phyloP scores from a whole-genome alignment of 2,329 filamentous ascomycete species.

The Sclerotinia borealis region DNA sequence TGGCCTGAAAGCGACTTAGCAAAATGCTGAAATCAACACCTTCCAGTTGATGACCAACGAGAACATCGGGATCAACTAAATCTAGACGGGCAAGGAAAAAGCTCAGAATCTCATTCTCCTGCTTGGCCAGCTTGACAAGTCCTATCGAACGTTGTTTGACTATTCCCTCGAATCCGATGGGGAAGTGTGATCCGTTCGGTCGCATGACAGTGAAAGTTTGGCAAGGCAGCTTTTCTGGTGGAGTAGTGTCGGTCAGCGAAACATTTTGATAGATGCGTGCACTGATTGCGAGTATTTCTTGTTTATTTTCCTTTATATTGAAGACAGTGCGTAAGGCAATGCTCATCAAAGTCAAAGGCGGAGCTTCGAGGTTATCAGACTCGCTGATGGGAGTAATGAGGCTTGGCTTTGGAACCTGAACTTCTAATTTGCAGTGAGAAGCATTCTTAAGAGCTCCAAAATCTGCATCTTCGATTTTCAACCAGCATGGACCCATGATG shows the following conservation, averaged over 20 bases:
- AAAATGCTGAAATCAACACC: conserved; percentile 93
- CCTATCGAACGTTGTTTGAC: conserved; percentile 66
- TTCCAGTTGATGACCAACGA: conserved; percentile 92
- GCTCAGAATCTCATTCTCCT: conserved; percentile 76
- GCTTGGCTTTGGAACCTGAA: conserved; percentile 72
- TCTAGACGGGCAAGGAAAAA: conserved; percentile 88
- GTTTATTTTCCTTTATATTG: conserved; percentile 89
- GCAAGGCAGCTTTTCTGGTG: conserved; percentile 81
- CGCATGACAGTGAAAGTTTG: conserved; percentile 89
- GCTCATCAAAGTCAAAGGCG: conserved; percentile 94
- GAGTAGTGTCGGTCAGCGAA: conserved; percentile 77
- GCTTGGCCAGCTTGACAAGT: conserved; percentile 72
- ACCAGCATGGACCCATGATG: conserved; percentile 97
- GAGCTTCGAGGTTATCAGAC: conserved; percentile 73
- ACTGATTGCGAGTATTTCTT: conserved; percentile 88
- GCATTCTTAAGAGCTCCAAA: conserved; percentile 82
- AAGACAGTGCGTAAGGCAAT: conserved; percentile 80
- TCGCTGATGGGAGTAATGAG: conserved; percentile 68
- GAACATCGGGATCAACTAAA: conserved; percentile 83
- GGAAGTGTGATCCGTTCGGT: conserved; percentile 69
- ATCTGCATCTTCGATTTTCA: conserved; percentile 81
- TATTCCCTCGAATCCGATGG: conserved; percentile 77
- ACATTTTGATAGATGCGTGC: conserved; percentile 90
- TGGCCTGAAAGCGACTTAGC: conserved; percentile 78
- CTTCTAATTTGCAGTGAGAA: conserved; percentile 95